Evolutionary conservation across 345 rosid genomes (phyloP).

Genomic region (Sonneratia caseolaris): DNA sequence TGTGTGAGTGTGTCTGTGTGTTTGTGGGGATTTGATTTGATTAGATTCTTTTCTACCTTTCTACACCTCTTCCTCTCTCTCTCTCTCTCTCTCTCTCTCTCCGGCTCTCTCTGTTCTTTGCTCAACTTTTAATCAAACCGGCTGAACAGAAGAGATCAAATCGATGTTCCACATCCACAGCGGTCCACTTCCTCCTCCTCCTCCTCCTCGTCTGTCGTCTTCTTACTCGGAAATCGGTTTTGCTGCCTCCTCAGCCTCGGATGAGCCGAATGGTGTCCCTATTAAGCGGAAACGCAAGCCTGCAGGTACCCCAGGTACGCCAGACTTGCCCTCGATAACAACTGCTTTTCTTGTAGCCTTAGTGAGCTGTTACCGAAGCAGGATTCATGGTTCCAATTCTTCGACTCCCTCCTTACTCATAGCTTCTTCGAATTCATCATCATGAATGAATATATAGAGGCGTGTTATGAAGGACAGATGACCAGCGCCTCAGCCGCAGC

Average conservation of each 20-base stretch:
- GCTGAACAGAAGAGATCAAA: not conserved
- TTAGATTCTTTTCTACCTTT: constrained; percentile 8
- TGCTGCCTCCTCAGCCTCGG: constrained; percentile 17
- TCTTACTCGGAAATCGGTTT: constrained; percentile 11
- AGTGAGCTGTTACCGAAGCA: too few relatives aligned
- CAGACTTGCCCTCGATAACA: not conserved
- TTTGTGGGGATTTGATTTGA: constrained; percentile 19
- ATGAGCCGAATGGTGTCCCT: constrained; percentile 6
- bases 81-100: not conserved
- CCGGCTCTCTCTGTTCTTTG: too few relatives aligned
- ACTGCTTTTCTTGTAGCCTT: too few relatives aligned
- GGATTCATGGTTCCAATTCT: too few relatives aligned
- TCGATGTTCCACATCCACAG: not conserved
- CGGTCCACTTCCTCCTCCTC: constrained; percentile 14
- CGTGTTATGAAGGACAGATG: not conserved
- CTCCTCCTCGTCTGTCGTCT: constrained; percentile 16
- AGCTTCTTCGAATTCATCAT: too few relatives aligned
- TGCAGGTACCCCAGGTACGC: constrained; percentile 79
- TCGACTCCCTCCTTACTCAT: too few relatives aligned
- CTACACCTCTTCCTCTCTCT: not conserved
- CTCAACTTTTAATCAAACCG: too few relatives aligned
- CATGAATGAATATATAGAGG: not conserved
- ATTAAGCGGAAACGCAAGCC: constrained; percentile 66
- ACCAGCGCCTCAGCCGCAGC: too few relatives aligned
- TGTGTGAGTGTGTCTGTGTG: not conserved